These are phyloP conservation scores for Blastobotrys raffinosifermentans DNA, from an alignment of 1,139 yeast genomes.

Conservation along the genomic window DNA sequence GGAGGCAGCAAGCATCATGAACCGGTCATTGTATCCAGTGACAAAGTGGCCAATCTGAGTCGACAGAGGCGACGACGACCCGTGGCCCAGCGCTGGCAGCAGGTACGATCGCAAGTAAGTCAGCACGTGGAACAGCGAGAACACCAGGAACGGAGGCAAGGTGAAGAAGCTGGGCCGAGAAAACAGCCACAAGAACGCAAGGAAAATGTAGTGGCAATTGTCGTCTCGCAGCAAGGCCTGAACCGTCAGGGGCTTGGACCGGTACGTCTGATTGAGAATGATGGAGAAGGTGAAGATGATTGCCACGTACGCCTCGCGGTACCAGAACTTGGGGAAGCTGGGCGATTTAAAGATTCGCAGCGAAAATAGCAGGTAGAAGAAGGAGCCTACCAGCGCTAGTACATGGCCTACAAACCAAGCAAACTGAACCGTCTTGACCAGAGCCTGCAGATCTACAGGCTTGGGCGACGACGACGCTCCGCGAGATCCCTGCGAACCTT, in stretches of 20 bases:
- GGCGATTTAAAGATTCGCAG: conserved; percentile 27
- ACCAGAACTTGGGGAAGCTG: conserved; percentile 43
- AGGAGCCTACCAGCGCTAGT: conserved; percentile 49
- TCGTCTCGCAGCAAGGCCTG: conserved; percentile 48
- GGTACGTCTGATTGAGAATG: conserved; percentile 54
- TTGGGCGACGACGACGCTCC: too few relatives aligned
- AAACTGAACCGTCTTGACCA: conserved; percentile 43
- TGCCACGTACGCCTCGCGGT: conserved; percentile 57
- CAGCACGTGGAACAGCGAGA: conserved; percentile 67
- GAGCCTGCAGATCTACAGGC: background rate
- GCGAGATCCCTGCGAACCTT: background rate
- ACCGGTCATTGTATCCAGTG: conserved; percentile 57
- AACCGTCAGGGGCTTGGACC: conserved; percentile 27
- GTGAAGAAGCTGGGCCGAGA: conserved; percentile 50
- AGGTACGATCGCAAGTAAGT: conserved; percentile 60
- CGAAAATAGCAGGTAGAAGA: conserved; percentile 48
- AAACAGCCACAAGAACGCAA: conserved; percentile 54
- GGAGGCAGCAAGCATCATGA: conserved; percentile 66
- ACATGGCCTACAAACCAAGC: conserved; percentile 66
- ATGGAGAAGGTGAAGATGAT: conserved; percentile 72
- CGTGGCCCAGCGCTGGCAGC: conserved; percentile 57
- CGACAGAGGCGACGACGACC: conserved; percentile 39
- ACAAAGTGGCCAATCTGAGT: conserved; percentile 49
- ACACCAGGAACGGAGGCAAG: conserved; percentile 59
- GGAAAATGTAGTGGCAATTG: conserved; percentile 57